These are phyloP conservation scores for Ambrosia trifida DNA, from an alignment of 129 eudicot species.

Conservation along the genomic window DNA sequence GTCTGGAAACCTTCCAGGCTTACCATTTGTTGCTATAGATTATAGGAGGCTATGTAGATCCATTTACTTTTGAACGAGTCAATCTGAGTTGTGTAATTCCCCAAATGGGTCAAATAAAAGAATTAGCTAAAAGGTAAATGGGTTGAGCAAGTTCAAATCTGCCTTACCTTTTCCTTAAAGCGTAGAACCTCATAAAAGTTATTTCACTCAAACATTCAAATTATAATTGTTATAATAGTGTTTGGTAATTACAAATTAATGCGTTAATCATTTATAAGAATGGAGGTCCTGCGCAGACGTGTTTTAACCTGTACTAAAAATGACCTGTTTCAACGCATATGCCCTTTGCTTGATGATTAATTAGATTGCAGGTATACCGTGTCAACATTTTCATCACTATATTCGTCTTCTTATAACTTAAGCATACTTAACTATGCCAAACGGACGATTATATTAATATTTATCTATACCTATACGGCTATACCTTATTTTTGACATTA, in stretches of 20 bases:
- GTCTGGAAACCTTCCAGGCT: slow-evolving; percentile 2
- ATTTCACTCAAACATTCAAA: background rate
- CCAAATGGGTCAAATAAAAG: background rate
- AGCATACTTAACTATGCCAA: too few relatives aligned
- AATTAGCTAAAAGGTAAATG: background rate
- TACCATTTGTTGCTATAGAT: slow-evolving; percentile 4
- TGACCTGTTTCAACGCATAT: background rate
- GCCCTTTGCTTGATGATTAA: slow-evolving; percentile 8
- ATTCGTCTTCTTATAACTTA: background rate
- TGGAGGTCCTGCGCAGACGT: background rate
- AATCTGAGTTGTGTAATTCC: background rate
- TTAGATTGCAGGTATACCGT: slow-evolving; percentile 2
- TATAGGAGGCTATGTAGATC: background rate
- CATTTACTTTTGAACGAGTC: background rate
- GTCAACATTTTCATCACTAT: background rate
- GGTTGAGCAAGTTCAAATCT: background rate
- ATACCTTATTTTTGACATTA: background rate
- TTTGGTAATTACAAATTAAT: background rate
- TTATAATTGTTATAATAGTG: background rate
- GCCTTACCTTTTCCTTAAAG: background rate
- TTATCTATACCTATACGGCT: background rate
- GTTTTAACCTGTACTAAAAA: background rate
- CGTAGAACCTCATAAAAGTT: background rate
- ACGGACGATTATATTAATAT: background rate
- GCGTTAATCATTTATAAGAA: background rate